Conservation (phyloP, 371 early-diverging fungal species). For the Rhizomucor miehei region DNA sequence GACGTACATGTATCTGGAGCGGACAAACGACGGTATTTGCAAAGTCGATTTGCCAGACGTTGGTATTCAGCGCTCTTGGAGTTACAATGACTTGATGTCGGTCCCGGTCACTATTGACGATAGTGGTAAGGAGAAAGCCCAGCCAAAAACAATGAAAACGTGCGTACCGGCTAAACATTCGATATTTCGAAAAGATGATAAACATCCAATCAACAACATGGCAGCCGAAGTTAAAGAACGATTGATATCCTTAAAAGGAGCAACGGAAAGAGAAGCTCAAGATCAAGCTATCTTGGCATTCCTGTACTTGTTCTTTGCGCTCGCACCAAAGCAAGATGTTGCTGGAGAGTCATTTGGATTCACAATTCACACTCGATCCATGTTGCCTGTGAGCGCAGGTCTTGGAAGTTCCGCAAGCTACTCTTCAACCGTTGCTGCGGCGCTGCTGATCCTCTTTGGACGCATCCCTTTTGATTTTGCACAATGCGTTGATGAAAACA, state of each 20-base stretch:
- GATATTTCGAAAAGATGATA: conserved; percentile 25
- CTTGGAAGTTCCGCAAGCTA: conserved; percentile 95
- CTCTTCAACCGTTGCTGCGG: conserved; percentile 77
- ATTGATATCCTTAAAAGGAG: conserved; percentile 14
- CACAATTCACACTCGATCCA: conserved; percentile 66
- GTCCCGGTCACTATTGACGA: conserved; percentile 10
- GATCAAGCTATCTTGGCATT: conserved; percentile 41
- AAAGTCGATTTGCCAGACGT: conserved; percentile 55
- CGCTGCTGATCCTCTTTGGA: conserved; percentile 60
- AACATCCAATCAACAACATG: conserved; percentile 36
- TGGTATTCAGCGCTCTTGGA: conserved; percentile 37
- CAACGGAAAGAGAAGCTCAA: conserved; percentile 15
- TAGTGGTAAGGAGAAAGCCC: conserved; percentile 17
- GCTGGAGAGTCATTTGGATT: conserved; percentile 36
- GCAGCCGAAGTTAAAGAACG: conserved; percentile 19
- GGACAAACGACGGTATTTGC: conserved; percentile 35
- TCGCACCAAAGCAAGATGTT: conserved; percentile 16
- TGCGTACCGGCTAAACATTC: too few species aligned
- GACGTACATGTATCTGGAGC: conserved; percentile 54
- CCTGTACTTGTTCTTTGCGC: conserved; percentile 34
- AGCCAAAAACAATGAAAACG: too few species aligned
- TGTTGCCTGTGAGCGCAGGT: conserved; percentile 93
- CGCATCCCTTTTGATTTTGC: conserved; percentile 27
- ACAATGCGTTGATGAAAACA: background rate
- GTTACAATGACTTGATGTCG: conserved; percentile 30